Evolutionary conservation across 495 filamentous ascomycete species (phyloP).

Genomic region (Amphirosellinia nigrospora): DNA sequence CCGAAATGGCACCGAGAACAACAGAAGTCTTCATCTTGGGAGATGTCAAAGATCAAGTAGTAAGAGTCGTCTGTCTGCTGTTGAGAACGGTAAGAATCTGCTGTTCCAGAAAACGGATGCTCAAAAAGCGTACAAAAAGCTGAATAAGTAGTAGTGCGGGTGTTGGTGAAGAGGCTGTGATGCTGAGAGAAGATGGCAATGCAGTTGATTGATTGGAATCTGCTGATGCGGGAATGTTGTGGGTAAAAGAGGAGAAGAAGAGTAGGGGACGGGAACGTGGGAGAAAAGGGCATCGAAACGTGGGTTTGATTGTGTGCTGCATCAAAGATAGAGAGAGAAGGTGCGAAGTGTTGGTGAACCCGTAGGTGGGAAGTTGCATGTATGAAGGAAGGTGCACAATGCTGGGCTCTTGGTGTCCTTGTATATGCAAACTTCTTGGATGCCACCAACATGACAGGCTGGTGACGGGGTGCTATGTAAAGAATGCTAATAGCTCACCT

Average conservation of each 20-base stretch:
- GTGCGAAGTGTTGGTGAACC: not conserved
- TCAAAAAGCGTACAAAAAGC: conserved; percentile 43
- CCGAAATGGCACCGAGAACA: conserved; percentile 41
- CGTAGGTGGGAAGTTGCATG: not conserved
- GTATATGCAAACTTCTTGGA: not conserved
- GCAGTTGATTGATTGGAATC: conserved; percentile 27
- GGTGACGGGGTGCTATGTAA: not conserved
- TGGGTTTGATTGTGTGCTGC: not conserved
- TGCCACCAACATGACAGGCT: not conserved
- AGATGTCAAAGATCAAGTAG: conserved; percentile 22
- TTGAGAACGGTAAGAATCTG: conserved; percentile 38
- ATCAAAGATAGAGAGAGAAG: not conserved
- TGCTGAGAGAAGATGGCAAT: conserved; percentile 33
- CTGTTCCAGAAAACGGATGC: conserved; percentile 39
- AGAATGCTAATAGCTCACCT: not conserved
- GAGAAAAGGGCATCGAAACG: not conserved
- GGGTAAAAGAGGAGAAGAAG: conserved; percentile 17
- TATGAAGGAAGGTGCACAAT: conserved; percentile 11
- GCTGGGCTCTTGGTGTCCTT: not conserved
- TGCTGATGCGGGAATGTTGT: conserved; percentile 31
- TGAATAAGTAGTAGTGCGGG: conserved; percentile 30
- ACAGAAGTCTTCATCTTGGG: conserved; percentile 49
- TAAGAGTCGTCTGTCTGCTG: conserved; percentile 23
- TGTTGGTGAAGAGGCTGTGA: conserved; percentile 33
- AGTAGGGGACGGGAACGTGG: conserved; percentile 18